phyloP scores from a whole-genome alignment of 768 basidiomycete species.

The Favolaschia claudopus region DNA sequence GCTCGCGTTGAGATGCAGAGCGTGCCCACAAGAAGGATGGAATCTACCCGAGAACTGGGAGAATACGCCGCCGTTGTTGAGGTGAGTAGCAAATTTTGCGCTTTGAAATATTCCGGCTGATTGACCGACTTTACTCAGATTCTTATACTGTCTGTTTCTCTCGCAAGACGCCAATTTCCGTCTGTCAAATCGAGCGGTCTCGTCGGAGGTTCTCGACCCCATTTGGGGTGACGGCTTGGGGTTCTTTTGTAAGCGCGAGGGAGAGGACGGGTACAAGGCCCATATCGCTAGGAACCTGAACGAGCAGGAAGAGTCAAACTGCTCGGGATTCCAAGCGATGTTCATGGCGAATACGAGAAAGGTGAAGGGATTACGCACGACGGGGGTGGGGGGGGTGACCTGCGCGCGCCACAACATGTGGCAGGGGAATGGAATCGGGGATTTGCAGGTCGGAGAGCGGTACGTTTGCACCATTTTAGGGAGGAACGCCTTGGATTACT shows the following conservation, averaged over 20 bases:
- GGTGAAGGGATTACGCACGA: slow-evolving; percentile 5
- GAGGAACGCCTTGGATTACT: too few species aligned
- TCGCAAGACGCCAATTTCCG: slow-evolving; percentile 5
- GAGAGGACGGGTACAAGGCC: slow-evolving; percentile 4
- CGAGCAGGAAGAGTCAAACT: slow-evolving; percentile 4
- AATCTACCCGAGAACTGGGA: slow-evolving; percentile 18
- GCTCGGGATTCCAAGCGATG: slow-evolving; percentile 7
- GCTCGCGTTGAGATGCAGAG: slow-evolving; percentile 13
- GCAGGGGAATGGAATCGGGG: slow-evolving; percentile 9
- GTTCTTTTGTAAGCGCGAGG: not conserved
- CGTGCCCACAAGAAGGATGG: slow-evolving; percentile 7
- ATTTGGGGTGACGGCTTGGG: not conserved
- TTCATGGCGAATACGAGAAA: not conserved
- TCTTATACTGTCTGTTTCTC: not conserved
- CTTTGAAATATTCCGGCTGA: too few species aligned
- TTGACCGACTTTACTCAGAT: not conserved
- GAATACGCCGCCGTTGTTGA: not conserved
- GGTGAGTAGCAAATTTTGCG: not conserved
- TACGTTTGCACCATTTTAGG: not conserved
- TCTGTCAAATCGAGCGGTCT: not conserved
- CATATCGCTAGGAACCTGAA: not conserved
- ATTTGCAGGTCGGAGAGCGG: slow-evolving; percentile 29
- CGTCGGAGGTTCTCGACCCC: not conserved
- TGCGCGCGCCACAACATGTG: slow-evolving; percentile 17
- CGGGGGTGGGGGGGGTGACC: not conserved